Evolutionary conservation across 2,329 filamentous ascomycete genomes (phyloP), one percentile per base, ranked within the genome.

Genomic region (Claviceps purpurea): DNA sequence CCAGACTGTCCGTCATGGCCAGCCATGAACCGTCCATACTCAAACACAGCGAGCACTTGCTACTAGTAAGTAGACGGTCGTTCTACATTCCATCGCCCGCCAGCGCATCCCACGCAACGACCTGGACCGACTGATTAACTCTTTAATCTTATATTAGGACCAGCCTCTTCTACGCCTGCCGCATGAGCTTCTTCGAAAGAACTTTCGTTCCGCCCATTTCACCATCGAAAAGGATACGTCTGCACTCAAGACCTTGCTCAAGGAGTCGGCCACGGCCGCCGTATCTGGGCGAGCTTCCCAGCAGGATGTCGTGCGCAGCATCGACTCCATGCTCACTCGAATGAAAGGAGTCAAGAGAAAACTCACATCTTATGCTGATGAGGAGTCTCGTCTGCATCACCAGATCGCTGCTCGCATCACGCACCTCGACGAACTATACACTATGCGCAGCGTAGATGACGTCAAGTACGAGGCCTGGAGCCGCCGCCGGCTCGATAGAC

Each of bases 381-480:
- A 96, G 63, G 91, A 97, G 68, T 76, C 78, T 52, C 75, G 77
- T 16, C 75, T 96, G 14, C 87, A 95, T 62, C 75, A 75, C 6
- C 85, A 94, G 61, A 80, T 87, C 34, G 79, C 81, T 50, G 85
- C 87, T 56, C 81, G 93, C 37, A 82, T 95, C 54, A 73, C 78
- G 26, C 90, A 98, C 68, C 73, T 98, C 38, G 79, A 87, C 58
- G 82, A 89, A 59, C 74, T 98, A 4, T 88, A 93, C 66, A 70
- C 77, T 45, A 87, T 97, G 60, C 79, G 85, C 53, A 87, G 81
- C 55, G 74, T 96, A 55, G 86, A 89, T 50, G 93, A 98, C 65
- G 89, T 95, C 59, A 89, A 89, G 63, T 98, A 97, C 69, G 91
- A 97, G 63, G 74, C 79, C 53, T 98, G 93, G 93, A 88, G 85